Conservation (phyloP, 352 stramenopile genomes). For the Phytophthora aleatoria region DNA sequence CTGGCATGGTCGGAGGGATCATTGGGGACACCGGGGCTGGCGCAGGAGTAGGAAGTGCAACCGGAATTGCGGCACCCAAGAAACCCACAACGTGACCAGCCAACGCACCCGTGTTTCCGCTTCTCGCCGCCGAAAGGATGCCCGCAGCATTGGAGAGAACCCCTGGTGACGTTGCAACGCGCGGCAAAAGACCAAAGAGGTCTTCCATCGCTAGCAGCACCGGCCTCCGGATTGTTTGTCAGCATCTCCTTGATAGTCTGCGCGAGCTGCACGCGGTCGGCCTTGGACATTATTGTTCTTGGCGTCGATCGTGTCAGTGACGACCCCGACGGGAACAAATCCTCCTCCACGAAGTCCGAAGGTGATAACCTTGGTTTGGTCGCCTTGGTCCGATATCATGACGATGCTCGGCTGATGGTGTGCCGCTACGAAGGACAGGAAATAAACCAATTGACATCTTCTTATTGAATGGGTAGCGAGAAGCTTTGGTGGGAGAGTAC, state of each 20-base stretch:
- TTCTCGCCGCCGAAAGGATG: conserved; percentile 16
- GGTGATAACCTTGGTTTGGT: conserved; percentile 8
- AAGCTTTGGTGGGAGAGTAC: conserved; percentile 6
- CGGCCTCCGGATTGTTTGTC: conserved; percentile 2
- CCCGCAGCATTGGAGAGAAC: conserved; percentile 10
- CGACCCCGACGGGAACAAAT: conserved; percentile 2
- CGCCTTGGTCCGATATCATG: conserved; percentile 1
- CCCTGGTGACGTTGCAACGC: conserved; percentile 1
- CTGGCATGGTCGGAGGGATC: neutral
- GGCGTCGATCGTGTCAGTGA: conserved; percentile 16
- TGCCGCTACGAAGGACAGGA: conserved; percentile 18
- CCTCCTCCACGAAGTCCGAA: neutral
- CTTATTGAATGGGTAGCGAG: conserved; percentile 1
- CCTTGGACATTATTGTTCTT: conserved; percentile 24
- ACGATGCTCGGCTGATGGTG: conserved; percentile 6
- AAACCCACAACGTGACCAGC: conserved; percentile 12
- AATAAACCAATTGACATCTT: conserved; percentile 2
- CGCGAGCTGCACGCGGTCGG: conserved; percentile 22
- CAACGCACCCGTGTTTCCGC: conserved; percentile 10
- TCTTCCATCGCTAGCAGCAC: neutral
- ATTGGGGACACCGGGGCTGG: neutral
- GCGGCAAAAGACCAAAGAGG: conserved; percentile 10
- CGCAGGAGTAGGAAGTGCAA: neutral
- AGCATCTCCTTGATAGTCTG: conserved; percentile 22
- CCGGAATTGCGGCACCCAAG: conserved; percentile 1